Base-by-base conservation (phyloP, 2,329 filamentous ascomycete genomes). In the Sordariomycetes sp. region DNA sequence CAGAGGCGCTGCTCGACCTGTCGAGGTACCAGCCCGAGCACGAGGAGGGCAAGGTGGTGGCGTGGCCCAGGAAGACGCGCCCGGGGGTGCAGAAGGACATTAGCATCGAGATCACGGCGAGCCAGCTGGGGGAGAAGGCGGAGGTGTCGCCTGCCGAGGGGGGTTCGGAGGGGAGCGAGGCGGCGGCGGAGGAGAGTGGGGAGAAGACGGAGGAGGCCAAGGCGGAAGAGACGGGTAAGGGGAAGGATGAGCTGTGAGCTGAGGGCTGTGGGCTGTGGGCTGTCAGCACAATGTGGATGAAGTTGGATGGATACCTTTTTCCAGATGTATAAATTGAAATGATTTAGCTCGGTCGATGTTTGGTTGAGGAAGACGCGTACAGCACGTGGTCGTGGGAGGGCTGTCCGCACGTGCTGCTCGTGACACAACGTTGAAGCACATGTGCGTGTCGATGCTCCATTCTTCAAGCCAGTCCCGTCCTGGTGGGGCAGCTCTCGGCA, bases 81-180 rank as follows among this genome's bases (percentile, higher is more conserved):
- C 68, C 70, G 2, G 58, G 64, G 16, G 55, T 68, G 24, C 56
- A 65, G 54, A 66, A 69, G 37, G 64, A 68, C 11, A 71, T 71
- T 20, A 64, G 69, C 60, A 69, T 75, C 53, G 66, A 67, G 7
- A 65, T 75, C 58, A 69, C 66, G 63, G 70, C 68, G 8, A 65
- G 71, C 60, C 66, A 68, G 3, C 60, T 75, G 14, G 66, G 67
- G 62, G 71, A 69, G 61, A 51, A 56, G 43, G 32, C 54, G 16
- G 53, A 40, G 7, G 35, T 34, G 24, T 40, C 58, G 32, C 61
- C 58, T n/a, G 46, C 24, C 3, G 40, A 57, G 46, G 34, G 50
- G 32, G 50, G 56, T 32, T n/a, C 59, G 25, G 28, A 32, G 61
- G 55, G 10, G 48, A 32, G 43, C 40, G 34, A 35, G 55, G 22